Conservation (phyloP, 2,329 filamentous ascomycete genomes). For the Talaromyces rugulosus region DNA sequence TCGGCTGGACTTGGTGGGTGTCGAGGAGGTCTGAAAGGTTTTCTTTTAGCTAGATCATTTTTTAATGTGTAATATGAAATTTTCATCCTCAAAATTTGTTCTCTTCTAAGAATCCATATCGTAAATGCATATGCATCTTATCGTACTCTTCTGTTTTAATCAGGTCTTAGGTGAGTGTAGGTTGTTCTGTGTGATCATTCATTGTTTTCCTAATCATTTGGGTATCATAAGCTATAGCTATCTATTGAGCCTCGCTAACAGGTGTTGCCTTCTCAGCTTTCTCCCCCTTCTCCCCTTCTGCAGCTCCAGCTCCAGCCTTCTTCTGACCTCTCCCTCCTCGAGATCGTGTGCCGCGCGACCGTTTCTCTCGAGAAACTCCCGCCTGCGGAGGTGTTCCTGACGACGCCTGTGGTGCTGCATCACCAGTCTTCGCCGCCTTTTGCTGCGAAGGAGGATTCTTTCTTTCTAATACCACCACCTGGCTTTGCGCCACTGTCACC, state of each 20-base stretch:
- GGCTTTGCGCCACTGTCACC: slow-evolving; percentile 75
- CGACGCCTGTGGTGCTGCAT: slow-evolving; percentile 3
- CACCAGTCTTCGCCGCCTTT: slow-evolving; percentile 7
- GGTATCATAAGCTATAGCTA: slow-evolving; percentile 1
- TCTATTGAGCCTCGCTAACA: slow-evolving; percentile 2
- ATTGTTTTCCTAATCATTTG: neutral
- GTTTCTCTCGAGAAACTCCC: slow-evolving; percentile 8
- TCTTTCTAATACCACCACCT: slow-evolving; percentile 76
- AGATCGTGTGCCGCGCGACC: slow-evolving; percentile 10
- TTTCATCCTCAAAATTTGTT: neutral
- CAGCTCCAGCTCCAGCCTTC: slow-evolving; percentile 3
- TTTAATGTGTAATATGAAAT: neutral
- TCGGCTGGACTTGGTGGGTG: slow-evolving; percentile 73
- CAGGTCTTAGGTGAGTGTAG: too few species aligned
- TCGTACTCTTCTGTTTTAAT: too few species aligned
- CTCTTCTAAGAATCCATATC: too few species aligned
- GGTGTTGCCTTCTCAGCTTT: slow-evolving; percentile 5
- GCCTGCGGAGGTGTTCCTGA: slow-evolving; percentile 3
- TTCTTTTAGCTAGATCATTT: slow-evolving; percentile 50
- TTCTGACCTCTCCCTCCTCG: slow-evolving; percentile 12
- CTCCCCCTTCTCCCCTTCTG: neutral
- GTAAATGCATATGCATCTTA: too few species aligned
- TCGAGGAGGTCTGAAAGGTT: slow-evolving; percentile 87
- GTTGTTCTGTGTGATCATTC: neutral
- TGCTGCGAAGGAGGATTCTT: slow-evolving; percentile 21